These are phyloP conservation scores for Puccinia triticina DNA, from an alignment of 1,284 basidiomycete genomes.

Conservation along the genomic window DNA sequence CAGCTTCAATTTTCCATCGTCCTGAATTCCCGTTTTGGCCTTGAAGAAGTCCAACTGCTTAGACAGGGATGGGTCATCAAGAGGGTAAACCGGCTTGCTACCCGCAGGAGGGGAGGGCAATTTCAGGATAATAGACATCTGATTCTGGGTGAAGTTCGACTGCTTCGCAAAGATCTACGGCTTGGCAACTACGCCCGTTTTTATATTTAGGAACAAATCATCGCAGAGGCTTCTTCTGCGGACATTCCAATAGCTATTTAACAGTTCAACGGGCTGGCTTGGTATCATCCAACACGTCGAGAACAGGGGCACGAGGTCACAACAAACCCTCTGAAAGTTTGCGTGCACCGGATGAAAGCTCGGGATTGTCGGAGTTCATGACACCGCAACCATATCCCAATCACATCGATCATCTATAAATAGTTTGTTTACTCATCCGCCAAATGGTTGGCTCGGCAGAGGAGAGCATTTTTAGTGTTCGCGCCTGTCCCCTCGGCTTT, in stretches of 20 bases:
- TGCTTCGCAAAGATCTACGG: neutral
- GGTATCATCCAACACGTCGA: neutral
- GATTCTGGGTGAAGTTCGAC: neutral
- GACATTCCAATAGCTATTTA: neutral
- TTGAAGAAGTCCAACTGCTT: conserved; percentile 29
- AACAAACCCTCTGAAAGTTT: neutral
- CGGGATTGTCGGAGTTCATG: conserved; percentile 1
- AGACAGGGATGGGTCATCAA: conserved; percentile 3
- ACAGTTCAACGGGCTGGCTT: neutral
- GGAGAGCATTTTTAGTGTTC: no score
- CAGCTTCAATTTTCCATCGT: conserved; percentile 6
- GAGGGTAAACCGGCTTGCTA: conserved; percentile 21
- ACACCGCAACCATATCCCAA: neutral
- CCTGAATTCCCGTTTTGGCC: conserved; percentile 8
- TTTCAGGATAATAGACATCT: conserved; percentile 24
- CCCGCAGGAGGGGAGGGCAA: conserved; percentile 25
- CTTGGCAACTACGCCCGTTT: neutral
- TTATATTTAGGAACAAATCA: neutral
- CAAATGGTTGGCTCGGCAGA: no score
- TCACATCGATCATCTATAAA: neutral
- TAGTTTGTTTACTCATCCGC: neutral
- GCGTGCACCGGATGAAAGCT: neutral
- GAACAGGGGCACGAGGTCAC: neutral
- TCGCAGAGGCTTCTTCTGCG: neutral
- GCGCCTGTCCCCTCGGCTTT: no score